Conservation (phyloP, 2,329 filamentous ascomycete species). For the Fusarium paranaense region DNA sequence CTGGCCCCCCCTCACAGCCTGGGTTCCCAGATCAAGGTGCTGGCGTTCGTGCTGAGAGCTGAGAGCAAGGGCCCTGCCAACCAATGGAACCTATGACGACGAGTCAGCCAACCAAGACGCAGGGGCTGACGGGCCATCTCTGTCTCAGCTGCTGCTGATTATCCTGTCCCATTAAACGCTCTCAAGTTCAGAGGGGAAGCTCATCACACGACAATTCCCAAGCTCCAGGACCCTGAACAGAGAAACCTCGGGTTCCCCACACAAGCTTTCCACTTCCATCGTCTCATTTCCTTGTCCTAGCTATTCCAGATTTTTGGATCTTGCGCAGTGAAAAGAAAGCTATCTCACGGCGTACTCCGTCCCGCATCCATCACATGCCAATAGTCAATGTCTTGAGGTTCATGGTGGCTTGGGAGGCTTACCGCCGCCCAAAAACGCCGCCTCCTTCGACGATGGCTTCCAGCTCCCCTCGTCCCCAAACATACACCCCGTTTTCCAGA, state of each 20-base stretch:
- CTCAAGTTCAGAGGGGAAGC: conserved; percentile 14
- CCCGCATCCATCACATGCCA: conserved; percentile 24
- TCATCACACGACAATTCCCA: conserved; percentile 17
- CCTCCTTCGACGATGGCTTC: conserved; percentile 18
- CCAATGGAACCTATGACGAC: conserved; percentile 13
- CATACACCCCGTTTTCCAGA: background rate
- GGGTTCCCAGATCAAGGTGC: conserved; percentile 22
- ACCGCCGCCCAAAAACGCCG: background rate
- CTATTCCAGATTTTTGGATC: background rate
- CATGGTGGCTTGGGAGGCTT: background rate
- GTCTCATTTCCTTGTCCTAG: background rate
- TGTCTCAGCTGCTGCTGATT: background rate
- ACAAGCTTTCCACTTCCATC: conserved; percentile 18
- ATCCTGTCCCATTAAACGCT: background rate
- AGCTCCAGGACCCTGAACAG: conserved; percentile 30
- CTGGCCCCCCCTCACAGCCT: background rate
- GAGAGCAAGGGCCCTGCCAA: background rate
- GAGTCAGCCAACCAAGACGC: background rate
- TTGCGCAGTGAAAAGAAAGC: background rate
- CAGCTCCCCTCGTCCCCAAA: conserved; percentile 15
- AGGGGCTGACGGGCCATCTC: background rate
- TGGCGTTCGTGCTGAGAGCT: background rate
- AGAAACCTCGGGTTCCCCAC: conserved; percentile 20
- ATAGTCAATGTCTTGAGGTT: background rate
- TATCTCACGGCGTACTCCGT: conserved; percentile 1